These are phyloP conservation scores for Aureobasidium subglaciale DNA, from an alignment of 2,329 filamentous ascomycete species.

Conservation along the genomic window DNA sequence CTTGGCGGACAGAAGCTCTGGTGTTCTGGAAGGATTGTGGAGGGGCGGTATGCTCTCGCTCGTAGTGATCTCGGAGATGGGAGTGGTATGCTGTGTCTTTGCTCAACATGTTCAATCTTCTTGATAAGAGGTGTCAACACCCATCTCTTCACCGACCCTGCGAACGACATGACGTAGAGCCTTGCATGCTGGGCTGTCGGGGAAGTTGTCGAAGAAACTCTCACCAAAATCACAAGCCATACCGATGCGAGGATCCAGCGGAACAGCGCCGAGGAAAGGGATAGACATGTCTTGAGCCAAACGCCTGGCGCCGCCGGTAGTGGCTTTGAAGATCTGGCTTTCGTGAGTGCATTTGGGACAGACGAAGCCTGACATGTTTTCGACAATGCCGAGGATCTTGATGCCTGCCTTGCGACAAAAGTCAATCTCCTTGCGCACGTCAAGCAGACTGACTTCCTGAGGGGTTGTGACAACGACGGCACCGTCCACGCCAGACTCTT, in stretches of 20 bases:
- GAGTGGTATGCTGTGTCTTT: no score
- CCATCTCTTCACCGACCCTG: conserved; percentile 44
- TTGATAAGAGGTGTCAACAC: conserved; percentile 18
- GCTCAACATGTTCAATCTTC: neutral
- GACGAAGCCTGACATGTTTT: conserved; percentile 98
- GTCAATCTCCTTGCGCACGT: conserved; percentile 95
- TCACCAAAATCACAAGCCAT: conserved; percentile 97
- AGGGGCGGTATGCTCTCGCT: neutral
- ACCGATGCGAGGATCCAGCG: conserved; percentile 85
- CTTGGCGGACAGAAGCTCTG: no score
- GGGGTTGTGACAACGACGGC: conserved; percentile 91
- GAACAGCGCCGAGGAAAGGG: conserved; percentile 82
- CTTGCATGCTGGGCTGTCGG: conserved; percentile 81
- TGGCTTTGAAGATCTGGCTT: conserved; percentile 80
- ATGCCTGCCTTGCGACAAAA: conserved; percentile 96
- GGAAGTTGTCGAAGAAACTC: conserved; percentile 91
- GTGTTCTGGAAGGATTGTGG: no score
- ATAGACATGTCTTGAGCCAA: conserved; percentile 82
- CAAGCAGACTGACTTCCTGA: conserved; percentile 84
- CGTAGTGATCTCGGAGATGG: neutral
- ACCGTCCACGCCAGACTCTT: conserved; percentile 85
- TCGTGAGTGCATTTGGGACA: conserved; percentile 82
- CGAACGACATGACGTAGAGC: conserved; percentile 77
- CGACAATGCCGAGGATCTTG: conserved; percentile 76
- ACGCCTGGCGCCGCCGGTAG: conserved; percentile 75